Percentiles rank a stretch among this genome's conserved stretches.
phyloP scores from a whole-genome alignment of 495 filamentous ascomycete genomes.

The Trichoderma erinaceum region DNA sequence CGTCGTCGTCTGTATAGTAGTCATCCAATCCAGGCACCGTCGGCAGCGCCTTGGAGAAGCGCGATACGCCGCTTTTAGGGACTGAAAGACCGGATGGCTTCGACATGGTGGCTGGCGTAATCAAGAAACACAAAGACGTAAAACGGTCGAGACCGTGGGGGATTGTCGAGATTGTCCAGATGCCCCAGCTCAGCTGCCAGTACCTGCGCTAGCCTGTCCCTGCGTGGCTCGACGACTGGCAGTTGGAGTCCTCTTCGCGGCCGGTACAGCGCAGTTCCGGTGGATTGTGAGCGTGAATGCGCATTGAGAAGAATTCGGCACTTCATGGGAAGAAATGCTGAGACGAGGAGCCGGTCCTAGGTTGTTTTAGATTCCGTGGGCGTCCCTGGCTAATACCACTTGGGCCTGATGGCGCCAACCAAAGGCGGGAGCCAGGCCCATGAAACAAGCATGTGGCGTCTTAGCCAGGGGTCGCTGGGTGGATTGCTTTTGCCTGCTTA shows the following conservation, averaged over 20 bases:
- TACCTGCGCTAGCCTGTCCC: neutral
- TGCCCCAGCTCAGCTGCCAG: neutral
- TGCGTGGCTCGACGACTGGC: neutral
- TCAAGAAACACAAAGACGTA: neutral
- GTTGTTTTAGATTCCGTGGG: constrained; percentile 18
- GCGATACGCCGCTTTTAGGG: constrained; percentile 28
- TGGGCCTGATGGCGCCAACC: constrained; percentile 16
- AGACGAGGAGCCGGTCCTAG: constrained; percentile 8
- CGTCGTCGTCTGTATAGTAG: neutral
- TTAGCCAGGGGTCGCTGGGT: constrained; percentile 9
- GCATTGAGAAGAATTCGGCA: constrained; percentile 11
- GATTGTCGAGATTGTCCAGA: neutral
- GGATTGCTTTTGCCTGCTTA: neutral
- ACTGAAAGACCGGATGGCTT: constrained; percentile 13
- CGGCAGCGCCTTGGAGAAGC: constrained; percentile 34
- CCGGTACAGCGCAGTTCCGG: neutral
- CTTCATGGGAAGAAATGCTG: constrained; percentile 13
- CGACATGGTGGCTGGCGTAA: neutral
- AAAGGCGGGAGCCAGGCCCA: neutral
- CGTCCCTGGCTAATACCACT: constrained; percentile 15
- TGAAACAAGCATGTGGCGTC: constrained; percentile 14
- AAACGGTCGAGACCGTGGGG: neutral
- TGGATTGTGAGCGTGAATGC: neutral
- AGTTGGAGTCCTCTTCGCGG: neutral
- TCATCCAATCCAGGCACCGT: constrained; percentile 10